These are phyloP conservation scores for Trichoderma atrobrunneum DNA, from an alignment of 2,329 filamentous ascomycete species.

Conservation along the genomic window DNA sequence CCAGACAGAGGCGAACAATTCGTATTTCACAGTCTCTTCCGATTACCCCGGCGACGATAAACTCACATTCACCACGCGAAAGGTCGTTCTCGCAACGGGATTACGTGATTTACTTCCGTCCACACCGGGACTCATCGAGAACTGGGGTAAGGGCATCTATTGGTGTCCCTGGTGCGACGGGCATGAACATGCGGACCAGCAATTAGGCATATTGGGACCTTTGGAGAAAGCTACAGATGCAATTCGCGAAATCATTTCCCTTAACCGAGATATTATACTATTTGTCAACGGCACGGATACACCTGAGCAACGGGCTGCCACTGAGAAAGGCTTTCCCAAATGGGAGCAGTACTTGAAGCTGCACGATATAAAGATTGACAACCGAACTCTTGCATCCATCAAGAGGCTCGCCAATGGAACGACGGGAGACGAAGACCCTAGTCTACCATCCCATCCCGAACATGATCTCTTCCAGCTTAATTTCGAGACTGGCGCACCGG, in stretches of 20 bases:
- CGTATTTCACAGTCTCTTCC: constrained; percentile 44
- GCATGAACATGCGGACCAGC: constrained; percentile 57
- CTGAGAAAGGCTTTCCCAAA: constrained; percentile 40
- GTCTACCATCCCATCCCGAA: constrained; percentile 45
- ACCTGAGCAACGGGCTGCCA: constrained; percentile 36
- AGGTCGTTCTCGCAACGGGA: constrained; percentile 57
- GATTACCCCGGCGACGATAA: constrained; percentile 21
- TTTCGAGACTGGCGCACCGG: constrained; percentile 44
- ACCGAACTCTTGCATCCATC: constrained; percentile 51
- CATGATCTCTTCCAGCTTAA: constrained; percentile 55
- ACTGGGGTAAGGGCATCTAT: constrained; percentile 58
- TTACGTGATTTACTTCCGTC: constrained; percentile 52
- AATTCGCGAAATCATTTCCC: constrained; percentile 51
- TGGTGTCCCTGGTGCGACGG: constrained; percentile 67
- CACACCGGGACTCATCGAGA: constrained; percentile 53
- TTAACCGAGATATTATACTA: constrained; percentile 54
- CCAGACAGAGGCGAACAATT: constrained; percentile 37
- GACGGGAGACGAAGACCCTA: constrained; percentile 38
- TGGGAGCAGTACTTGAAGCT: constrained; percentile 50
- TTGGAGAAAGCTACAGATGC: constrained; percentile 43
- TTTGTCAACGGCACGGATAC: constrained; percentile 61
- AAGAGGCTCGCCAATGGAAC: constrained; percentile 44
- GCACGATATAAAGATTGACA: constrained; percentile 53
- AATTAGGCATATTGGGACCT: constrained; percentile 51
- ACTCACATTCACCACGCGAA: constrained; percentile 45